Evolutionary conservation across 768 basidiomycete species (phyloP).

Genomic region (Naganishia antarctica): DNA sequence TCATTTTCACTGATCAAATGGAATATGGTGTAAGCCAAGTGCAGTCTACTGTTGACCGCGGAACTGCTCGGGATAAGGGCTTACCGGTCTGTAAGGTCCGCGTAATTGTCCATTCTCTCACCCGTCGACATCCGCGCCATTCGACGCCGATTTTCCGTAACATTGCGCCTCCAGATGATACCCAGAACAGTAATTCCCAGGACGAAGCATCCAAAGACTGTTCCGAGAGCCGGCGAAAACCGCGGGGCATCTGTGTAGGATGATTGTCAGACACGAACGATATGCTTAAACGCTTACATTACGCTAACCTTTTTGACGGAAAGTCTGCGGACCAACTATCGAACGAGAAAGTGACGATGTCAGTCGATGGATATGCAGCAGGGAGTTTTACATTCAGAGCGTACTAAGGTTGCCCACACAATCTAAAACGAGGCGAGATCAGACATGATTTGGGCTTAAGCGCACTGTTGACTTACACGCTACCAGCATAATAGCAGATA

Average conservation of each 20-base stretch:
- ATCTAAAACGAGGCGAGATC: conserved; percentile 20
- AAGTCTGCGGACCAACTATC: conserved; percentile 23
- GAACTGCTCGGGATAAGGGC: neutral
- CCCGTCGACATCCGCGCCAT: conserved; percentile 1
- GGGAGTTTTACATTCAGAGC: neutral
- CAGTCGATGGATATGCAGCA: neutral
- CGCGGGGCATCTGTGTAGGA: conserved; percentile 16
- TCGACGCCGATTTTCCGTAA: conserved; percentile 11
- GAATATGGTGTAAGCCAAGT: too few relatives aligned
- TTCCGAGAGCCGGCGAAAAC: conserved; percentile 14
- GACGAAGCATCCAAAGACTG: conserved; percentile 20
- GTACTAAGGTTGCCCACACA: conserved; percentile 30
- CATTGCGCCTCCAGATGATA: conserved; percentile 15
- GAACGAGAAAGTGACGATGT: neutral
- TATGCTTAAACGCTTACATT: neutral
- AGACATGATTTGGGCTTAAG: neutral
- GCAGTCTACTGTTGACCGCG: neutral
- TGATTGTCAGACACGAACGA: neutral
- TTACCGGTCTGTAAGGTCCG: conserved; percentile 18
- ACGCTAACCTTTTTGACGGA: conserved; percentile 14
- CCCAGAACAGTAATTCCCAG: conserved; percentile 8
- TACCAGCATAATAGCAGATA: conserved; percentile 27
- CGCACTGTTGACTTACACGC: conserved; percentile 9
- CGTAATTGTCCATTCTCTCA: neutral
- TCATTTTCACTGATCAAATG: conserved; percentile 13